Evolutionary conservation across 75 land plant species (phyloP).

Genomic region (Ceratopteris richardii): DNA sequence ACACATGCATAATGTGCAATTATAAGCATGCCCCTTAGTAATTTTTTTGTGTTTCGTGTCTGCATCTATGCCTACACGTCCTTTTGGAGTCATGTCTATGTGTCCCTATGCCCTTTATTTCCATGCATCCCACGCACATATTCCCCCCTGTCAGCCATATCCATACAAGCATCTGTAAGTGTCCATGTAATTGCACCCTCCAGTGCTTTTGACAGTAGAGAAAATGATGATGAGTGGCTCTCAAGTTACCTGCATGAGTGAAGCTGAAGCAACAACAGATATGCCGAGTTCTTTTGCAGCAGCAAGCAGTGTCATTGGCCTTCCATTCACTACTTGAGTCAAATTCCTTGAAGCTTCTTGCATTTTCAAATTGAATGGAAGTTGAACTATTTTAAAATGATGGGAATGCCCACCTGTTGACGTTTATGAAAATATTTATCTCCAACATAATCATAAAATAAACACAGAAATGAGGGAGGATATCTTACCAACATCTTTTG

Average conservation of each 20-base stretch:
- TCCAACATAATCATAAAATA: not conserved
- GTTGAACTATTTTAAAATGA: constrained; percentile 23
- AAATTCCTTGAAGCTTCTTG: constrained; percentile 11
- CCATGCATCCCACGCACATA: too few species aligned
- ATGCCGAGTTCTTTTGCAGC: constrained; percentile 21
- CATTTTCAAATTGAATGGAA: constrained; percentile 17
- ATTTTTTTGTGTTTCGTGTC: too few species aligned
- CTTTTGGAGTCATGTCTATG: too few species aligned
- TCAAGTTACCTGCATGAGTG: constrained; percentile 23
- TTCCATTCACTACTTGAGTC: constrained; percentile 18
- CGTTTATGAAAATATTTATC: not conserved
- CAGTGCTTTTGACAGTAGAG: too few species aligned
- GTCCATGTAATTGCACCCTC: too few species aligned
- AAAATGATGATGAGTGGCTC: too few species aligned
- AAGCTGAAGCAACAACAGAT: constrained; percentile 22
- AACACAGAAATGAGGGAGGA: not conserved
- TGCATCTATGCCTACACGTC: too few species aligned
- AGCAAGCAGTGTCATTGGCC: constrained; percentile 17
- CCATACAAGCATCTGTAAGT: too few species aligned
- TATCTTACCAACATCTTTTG: constrained; percentile 19
- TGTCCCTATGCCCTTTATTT: too few species aligned
- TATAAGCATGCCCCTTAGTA: too few species aligned
- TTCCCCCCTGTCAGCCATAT: too few species aligned
- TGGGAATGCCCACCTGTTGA: constrained; percentile 22
- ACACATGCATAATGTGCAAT: too few species aligned